Evolutionary conservation across 345 rosid genomes (phyloP), one percentile per base, ranked within the genome.

Genomic region (Limnanthes douglasii): DNA sequence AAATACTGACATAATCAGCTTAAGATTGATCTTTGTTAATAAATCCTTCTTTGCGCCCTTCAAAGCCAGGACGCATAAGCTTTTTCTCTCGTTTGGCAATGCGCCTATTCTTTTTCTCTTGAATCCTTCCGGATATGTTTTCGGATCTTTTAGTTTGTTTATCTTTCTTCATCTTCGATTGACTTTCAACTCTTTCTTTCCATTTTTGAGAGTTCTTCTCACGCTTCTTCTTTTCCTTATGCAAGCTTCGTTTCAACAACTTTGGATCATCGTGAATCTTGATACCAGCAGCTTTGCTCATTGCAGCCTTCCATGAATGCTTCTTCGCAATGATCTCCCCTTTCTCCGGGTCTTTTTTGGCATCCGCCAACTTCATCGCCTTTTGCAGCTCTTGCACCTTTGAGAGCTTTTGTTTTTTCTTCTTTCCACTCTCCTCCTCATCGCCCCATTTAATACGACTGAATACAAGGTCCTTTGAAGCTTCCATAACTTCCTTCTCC

Each of bases 81-180:
- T 84, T 79, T 45, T 79, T 88, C 78, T 90, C 94, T 39, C 98
- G 66, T 56, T 79, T 88, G 0, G 76, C 92, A 14, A 83, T 79
- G 41, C 65, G 52, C 11, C 86, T 54, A 69, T 11, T 18, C 74
- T 83, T 88, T 52, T 83, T 88, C 50, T 79, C 68, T 8, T 69
- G 69, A 45, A 63, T 63, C 59, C 86, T 73, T 18, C 51, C 79
- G 0, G 84, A 64, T 39, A 84, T 76, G 15, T 88, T 84, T 31
- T 60, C 72, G 1, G 86, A 66, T 41, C 95, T 62, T 53, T 68
- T 76, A 25, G 83, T 73, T 39, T 84, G 92, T 58, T 70, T 90
- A 27, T 69, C 94, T 5, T 60, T 60, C 45, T 62, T 70, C 68
- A 62, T 49, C 66, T 77, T 79, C 42, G 60, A 54, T 11, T 61